phyloP scores from a whole-genome alignment of 2,329 filamentous ascomycete species.

The Colletotrichum tropicicola region DNA sequence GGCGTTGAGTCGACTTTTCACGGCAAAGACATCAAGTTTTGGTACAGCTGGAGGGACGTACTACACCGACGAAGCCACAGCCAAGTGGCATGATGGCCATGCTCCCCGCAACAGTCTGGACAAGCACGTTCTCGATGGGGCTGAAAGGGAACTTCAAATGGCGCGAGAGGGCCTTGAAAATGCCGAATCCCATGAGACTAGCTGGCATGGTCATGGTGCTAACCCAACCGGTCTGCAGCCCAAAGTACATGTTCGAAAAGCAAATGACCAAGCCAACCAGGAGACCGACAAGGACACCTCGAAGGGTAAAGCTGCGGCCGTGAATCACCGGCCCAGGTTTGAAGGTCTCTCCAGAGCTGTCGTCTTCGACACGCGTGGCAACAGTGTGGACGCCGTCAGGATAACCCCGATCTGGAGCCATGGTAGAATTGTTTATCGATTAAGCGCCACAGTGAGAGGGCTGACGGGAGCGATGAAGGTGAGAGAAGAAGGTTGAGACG shows the following conservation, averaged over 20 bases:
- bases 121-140: conserved; percentile 94
- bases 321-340: conserved; percentile 34
- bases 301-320: conserved; percentile 81
- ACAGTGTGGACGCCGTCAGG: background rate
- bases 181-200: conserved; percentile 91
- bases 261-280: conserved; percentile 90
- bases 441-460: background rate
- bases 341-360: background rate
- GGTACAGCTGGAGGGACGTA: conserved; percentile 51
- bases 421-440: background rate
- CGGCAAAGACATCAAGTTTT: too few species aligned
- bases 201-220: conserved; percentile 97
- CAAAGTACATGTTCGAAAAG: conserved; percentile 98
- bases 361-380: background rate
- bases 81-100: conserved; percentile 97
- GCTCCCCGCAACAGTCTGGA: conserved; percentile 94
- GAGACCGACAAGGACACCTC: conserved; percentile 82
- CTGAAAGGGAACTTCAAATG: conserved; percentile 85
- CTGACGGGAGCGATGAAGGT: too few species aligned
- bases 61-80: conserved; percentile 92
- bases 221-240: conserved; percentile 79
- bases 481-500: too few species aligned
- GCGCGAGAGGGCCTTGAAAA: conserved; percentile 82
- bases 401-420: conserved; percentile 20
- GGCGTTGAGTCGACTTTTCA: background rate